phyloP scores from a whole-genome alignment of 306 rosid species.

The Abrus pulchellus region DNA sequence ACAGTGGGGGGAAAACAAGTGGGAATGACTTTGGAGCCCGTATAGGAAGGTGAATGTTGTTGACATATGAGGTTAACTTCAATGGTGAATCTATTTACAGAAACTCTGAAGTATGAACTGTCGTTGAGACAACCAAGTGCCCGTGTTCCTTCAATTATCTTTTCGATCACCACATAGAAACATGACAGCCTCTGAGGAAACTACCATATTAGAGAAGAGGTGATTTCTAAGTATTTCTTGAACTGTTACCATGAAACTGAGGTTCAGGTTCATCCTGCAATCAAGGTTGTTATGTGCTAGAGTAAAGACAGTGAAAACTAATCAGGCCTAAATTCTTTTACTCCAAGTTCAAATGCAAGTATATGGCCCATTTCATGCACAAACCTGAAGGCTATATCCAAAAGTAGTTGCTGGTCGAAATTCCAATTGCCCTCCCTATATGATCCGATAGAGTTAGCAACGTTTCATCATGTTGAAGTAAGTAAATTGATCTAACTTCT shows the following conservation, averaged over 20 bases:
- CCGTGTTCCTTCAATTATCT: slow-evolving; percentile 33
- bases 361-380: slow-evolving; percentile 41
- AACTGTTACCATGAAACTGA: slow-evolving; percentile 75
- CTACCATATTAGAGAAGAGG: slow-evolving; percentile 40
- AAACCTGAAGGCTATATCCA: slow-evolving; percentile 83
- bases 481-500: background rate
- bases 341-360: slow-evolving; percentile 36
- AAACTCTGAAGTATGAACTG: slow-evolving; percentile 33
- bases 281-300: slow-evolving; percentile 36
- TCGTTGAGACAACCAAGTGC: slow-evolving; percentile 32
- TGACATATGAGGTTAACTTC: slow-evolving; percentile 18
- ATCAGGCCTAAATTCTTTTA: slow-evolving; percentile 13
- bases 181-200: slow-evolving; percentile 31
- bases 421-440: slow-evolving; percentile 82
- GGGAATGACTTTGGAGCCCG: slow-evolving; percentile 29
- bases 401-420: slow-evolving; percentile 72
- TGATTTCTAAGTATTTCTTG: slow-evolving; percentile 66
- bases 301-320: slow-evolving; percentile 44
- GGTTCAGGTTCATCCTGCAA: slow-evolving; percentile 79
- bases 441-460: slow-evolving; percentile 44
- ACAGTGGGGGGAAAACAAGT: background rate
- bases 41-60: slow-evolving; percentile 20
- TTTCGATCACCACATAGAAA: slow-evolving; percentile 31
- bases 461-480: slow-evolving; percentile 12
- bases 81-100: slow-evolving; percentile 8